Conservation (phyloP, 2,329 filamentous ascomycete species). For the Pyrenochaeta sp. region DNA sequence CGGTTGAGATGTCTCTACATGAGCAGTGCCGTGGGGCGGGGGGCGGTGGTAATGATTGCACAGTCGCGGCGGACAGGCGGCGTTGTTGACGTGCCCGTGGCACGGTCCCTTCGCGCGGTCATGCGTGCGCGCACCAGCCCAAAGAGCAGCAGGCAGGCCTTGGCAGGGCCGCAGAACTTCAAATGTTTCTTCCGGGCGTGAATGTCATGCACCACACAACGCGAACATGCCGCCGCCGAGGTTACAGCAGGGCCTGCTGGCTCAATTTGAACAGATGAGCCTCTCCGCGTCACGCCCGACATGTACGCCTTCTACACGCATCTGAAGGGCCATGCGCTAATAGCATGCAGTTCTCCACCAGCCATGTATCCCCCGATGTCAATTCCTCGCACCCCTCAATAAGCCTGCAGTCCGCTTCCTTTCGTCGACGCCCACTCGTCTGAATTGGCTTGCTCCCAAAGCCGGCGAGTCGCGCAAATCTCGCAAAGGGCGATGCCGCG, state of each 20-base stretch:
- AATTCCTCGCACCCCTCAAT: slow-evolving; percentile 40
- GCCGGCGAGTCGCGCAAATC: slow-evolving; percentile 86
- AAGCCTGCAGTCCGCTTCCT: slow-evolving; percentile 65
- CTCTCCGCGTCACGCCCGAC: slow-evolving; percentile 32
- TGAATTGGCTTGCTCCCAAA: slow-evolving; percentile 83
- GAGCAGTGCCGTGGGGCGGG: slow-evolving; percentile 1
- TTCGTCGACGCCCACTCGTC: slow-evolving; percentile 70
- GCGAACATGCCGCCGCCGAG: slow-evolving; percentile 50
- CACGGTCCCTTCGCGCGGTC: slow-evolving; percentile 7
- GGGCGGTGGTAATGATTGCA: slow-evolving; percentile 4
- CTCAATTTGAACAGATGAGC: slow-evolving; percentile 44
- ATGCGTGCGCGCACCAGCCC: slow-evolving; percentile 1
- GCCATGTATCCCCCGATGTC: slow-evolving; percentile 40
- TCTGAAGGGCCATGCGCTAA: slow-evolving; percentile 14
- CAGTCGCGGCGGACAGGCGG: slow-evolving; percentile 4
- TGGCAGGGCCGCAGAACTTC: slow-evolving; percentile 35
- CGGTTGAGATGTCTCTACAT: neutral
- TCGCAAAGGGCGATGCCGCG: slow-evolving; percentile 83
- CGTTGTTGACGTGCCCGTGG: slow-evolving; percentile 24
- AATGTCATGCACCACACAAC: slow-evolving; percentile 8
- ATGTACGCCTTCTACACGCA: slow-evolving; percentile 25
- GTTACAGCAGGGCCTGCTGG: slow-evolving; percentile 44
- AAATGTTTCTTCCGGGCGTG: slow-evolving; percentile 7
- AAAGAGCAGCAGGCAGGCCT: slow-evolving; percentile 17
- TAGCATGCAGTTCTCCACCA: slow-evolving; percentile 25